These are phyloP conservation scores for Lotmaria passim DNA, from an alignment of 208 protist species.

Conservation along the genomic window DNA sequence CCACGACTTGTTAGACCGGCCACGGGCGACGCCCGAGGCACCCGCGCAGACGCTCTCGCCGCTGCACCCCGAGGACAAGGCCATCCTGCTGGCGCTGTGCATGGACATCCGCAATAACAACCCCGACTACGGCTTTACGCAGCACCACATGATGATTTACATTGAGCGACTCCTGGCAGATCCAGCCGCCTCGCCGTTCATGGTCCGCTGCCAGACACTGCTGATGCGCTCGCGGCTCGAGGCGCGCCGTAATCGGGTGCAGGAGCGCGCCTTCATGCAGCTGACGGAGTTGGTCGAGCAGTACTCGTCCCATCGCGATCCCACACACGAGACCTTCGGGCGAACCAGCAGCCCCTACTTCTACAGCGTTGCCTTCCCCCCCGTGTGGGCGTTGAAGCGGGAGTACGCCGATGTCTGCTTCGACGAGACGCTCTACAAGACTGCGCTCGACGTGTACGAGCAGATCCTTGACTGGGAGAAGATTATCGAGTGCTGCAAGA, in stretches of 20 bases:
- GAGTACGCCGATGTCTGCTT: slow-evolving; percentile 91
- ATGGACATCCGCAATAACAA: slow-evolving; percentile 89
- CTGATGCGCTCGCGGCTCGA: slow-evolving; percentile 86
- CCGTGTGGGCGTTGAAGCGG: slow-evolving; percentile 74
- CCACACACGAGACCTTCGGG: slow-evolving; percentile 47
- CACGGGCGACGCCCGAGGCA: slow-evolving; percentile 61
- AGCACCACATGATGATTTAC: slow-evolving; percentile 91
- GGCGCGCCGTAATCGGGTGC: slow-evolving; percentile 67
- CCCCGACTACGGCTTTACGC: slow-evolving; percentile 87
- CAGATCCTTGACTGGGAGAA: slow-evolving; percentile 88
- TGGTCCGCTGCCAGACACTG: slow-evolving; percentile 76
- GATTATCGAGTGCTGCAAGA: slow-evolving; percentile 91
- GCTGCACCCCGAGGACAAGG: slow-evolving; percentile 86
- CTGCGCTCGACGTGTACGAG: slow-evolving; percentile 89
- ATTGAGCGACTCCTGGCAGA: slow-evolving; percentile 86
- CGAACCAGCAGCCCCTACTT: slow-evolving; percentile 75
- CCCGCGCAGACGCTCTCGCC: slow-evolving; percentile 40
- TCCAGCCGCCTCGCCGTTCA: slow-evolving; percentile 68
- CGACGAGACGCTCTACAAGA: slow-evolving; percentile 87
- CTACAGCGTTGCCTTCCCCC: slow-evolving; percentile 84
- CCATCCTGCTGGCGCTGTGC: slow-evolving; percentile 87
- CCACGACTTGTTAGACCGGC: slow-evolving; percentile 84
- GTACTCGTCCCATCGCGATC: slow-evolving; percentile 58
- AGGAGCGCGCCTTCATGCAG: slow-evolving; percentile 91
- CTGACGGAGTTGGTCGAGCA: slow-evolving; percentile 90